Conservation (phyloP, 495 filamentous ascomycete genomes). For the Penicillium lagena region DNA sequence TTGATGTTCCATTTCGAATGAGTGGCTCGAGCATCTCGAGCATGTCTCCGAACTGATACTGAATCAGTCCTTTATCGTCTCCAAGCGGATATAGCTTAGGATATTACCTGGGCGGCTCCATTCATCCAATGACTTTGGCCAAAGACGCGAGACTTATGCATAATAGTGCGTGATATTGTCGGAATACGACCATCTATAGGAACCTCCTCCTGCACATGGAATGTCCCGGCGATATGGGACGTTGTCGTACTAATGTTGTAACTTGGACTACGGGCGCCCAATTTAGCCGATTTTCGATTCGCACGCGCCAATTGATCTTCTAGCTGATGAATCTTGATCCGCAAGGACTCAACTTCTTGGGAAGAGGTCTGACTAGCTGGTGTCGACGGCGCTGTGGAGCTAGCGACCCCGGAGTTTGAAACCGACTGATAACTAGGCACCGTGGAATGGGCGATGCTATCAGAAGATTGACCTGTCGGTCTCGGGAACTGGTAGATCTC, state of each 20-base stretch:
- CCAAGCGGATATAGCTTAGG: no score
- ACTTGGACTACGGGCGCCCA: slow-evolving; percentile 6
- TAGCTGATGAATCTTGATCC: slow-evolving; percentile 32
- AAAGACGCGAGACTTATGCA: slow-evolving; percentile 48
- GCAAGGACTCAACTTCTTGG: slow-evolving; percentile 31
- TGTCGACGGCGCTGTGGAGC: slow-evolving; percentile 22
- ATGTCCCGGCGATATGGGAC: slow-evolving; percentile 17
- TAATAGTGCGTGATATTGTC: slow-evolving; percentile 29
- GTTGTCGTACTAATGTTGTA: slow-evolving; percentile 21
- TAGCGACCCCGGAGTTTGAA: slow-evolving; percentile 8
- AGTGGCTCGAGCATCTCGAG: slow-evolving; percentile 31
- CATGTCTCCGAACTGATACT: slow-evolving; percentile 32
- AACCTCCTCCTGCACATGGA: slow-evolving; percentile 21
- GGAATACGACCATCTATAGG: slow-evolving; percentile 10
- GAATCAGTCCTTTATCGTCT: slow-evolving; percentile 4
- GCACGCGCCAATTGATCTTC: slow-evolving; percentile 37
- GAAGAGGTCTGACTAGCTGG: slow-evolving; percentile 18
- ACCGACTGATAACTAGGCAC: slow-evolving; percentile 4
- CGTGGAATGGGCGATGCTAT: neutral
- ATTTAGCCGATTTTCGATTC: neutral
- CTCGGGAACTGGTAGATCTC: neutral
- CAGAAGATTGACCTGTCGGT: neutral
- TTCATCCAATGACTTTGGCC: slow-evolving; percentile 54
- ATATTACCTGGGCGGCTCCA: slow-evolving; percentile 7
- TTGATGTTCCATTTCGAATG: slow-evolving; percentile 29